Evolutionary conservation across 345 rosid species (phyloP).

Genomic region (Brassica juncea): DNA sequence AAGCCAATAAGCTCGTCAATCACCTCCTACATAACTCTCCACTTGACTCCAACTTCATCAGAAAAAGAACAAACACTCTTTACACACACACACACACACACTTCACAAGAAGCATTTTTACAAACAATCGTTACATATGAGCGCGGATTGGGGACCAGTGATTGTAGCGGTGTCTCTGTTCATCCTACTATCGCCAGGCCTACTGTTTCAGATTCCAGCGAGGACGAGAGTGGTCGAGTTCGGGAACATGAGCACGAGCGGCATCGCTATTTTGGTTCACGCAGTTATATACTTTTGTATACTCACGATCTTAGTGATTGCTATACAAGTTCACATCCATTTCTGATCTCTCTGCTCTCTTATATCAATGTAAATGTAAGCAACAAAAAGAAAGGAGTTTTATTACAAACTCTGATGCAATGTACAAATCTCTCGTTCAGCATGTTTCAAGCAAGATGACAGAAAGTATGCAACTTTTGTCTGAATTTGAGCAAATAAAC

Average conservation of each 20-base stretch:
- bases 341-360: constrained; percentile 12
- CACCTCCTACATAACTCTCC: constrained; percentile 30
- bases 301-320: constrained; percentile 72
- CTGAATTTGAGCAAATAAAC: neutral
- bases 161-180: constrained; percentile 65
- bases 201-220: constrained; percentile 84
- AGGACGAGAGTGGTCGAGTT: constrained; percentile 75
- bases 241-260: constrained; percentile 90
- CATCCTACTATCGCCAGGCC: constrained; percentile 88
- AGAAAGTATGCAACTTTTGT: neutral
- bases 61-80: constrained; percentile 16
- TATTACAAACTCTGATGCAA: constrained; percentile 4
- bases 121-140: constrained; percentile 39
- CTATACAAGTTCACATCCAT: constrained; percentile 51
- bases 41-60: constrained; percentile 26
- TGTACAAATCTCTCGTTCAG: constrained; percentile 13
- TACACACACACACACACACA: neutral
- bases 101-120: neutral
- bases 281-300: constrained; percentile 84
- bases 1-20: constrained; percentile 31
- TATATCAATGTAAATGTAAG: constrained; percentile 1
- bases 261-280: constrained; percentile 79
- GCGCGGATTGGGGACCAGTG: constrained; percentile 90
- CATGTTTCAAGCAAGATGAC: neutral
- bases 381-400: neutral